Evolutionary conservation across 2,329 filamentous ascomycete genomes (phyloP).

Genomic region (Fusarium lyarnte): DNA sequence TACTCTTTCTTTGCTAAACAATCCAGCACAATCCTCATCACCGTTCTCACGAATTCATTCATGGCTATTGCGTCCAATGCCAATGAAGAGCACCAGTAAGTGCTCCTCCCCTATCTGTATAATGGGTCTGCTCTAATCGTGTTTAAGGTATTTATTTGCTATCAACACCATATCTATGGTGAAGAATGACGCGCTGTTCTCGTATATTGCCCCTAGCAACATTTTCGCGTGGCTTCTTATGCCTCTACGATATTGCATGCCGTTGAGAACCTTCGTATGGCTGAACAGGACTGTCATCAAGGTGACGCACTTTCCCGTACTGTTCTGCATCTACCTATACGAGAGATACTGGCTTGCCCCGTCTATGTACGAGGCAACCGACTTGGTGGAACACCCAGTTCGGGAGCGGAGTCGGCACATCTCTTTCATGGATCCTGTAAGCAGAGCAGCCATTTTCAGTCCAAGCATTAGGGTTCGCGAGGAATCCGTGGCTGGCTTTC

Average conservation of each 20-base stretch:
- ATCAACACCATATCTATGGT: constrained; percentile 99
- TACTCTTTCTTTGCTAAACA: constrained; percentile 1
- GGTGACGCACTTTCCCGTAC: constrained; percentile 84
- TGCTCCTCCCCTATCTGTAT: not conserved
- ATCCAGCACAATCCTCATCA: constrained; percentile 83
- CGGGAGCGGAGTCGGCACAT: constrained; percentile 60
- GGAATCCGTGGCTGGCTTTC: constrained; percentile 86
- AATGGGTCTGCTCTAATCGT: constrained; percentile 5
- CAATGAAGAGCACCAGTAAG: constrained; percentile 83
- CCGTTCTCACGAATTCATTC: constrained; percentile 95
- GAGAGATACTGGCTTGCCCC: constrained; percentile 82
- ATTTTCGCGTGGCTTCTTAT: constrained; percentile 90
- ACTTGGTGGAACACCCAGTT: constrained; percentile 79
- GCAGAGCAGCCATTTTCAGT: constrained; percentile 74
- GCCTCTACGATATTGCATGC: constrained; percentile 81
- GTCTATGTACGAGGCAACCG: constrained; percentile 82
- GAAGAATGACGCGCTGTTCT: constrained; percentile 96
- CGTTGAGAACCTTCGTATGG: constrained; percentile 82
- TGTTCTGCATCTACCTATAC: constrained; percentile 88
- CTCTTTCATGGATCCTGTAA: constrained; percentile 66
- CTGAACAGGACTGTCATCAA: constrained; percentile 94
- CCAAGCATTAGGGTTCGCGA: constrained; percentile 78
- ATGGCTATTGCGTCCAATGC: constrained; percentile 95
- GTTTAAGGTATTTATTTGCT: constrained; percentile 80
- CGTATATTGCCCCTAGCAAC: constrained; percentile 90